Base-by-base conservation (phyloP, 768 basidiomycete species). In the Trichaptum fuscoviolaceum region DNA sequence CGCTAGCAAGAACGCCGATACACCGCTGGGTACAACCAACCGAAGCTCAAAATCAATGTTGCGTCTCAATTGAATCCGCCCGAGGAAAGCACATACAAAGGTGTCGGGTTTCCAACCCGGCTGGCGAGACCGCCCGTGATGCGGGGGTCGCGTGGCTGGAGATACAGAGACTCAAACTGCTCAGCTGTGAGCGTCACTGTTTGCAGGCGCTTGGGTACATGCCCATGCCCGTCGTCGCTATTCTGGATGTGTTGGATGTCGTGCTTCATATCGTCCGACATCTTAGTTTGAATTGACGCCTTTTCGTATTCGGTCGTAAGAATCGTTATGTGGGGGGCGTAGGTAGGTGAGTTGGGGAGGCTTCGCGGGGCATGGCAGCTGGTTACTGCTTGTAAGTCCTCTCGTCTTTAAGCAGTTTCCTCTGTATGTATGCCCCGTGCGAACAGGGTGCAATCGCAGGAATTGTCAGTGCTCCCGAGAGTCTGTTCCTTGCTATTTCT, bases 91-190 rank as follows among this genome's bases (percentile, higher is more conserved):
- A 30, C 66, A 27, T 34, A 69, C 68, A 69, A 42, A 35, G 68
- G 62, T 26, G 68, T 63, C 27, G 68, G 66, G 64, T 69, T 69
- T 17, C 61, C 68, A 24, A 69, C 52, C 25, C 63, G 34, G 20
- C 66, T 23, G 17, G 35, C 34, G 35, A 66, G 20, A 30, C 36
- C 18, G n/a, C 57, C 58, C 26, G 52, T 36, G n/a, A 62, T 64
- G 9, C 23, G 62, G 7, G 64, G 34, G 30, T 57, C 63, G 25
- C 60, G 63, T 24, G 68, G 68, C 66, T 69, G 68, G 23, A 69
- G 62, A 57, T 68, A 69, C 34, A 69, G 63, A 58, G 63, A 58
- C 58, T 69, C 68, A 58, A 69, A 69, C 42, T 69, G 68, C 58
- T 67, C 63, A 57, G 62, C 62, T 20, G 68, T 64, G 20, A 69